These are phyloP conservation scores for Plenodomus biglobosus DNA, from an alignment of 2,329 filamentous ascomycete species.

Conservation along the genomic window DNA sequence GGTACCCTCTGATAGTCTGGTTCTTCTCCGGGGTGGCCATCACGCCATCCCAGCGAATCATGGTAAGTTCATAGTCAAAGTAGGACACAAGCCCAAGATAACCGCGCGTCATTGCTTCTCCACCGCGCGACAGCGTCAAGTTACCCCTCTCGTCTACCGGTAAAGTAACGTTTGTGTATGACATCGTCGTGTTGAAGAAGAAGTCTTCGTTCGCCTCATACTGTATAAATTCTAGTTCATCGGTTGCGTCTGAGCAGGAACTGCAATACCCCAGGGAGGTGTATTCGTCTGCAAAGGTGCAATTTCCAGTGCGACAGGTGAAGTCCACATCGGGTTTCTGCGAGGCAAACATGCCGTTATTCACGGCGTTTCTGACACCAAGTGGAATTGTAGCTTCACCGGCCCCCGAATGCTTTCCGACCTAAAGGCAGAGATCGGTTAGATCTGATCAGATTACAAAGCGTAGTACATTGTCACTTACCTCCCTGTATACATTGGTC, in stretches of 20 bases:
- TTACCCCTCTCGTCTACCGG: neutral
- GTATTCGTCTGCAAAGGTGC: conserved; percentile 11
- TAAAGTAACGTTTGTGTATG: neutral
- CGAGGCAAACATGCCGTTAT: conserved; percentile 6
- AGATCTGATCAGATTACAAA: too few relatives aligned
- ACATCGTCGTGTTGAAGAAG: neutral
- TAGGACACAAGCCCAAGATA: neutral
- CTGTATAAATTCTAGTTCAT: neutral
- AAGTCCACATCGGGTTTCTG: conserved; percentile 6
- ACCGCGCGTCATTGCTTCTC: neutral
- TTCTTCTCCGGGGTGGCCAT: neutral
- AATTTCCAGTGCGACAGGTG: conserved; percentile 11
- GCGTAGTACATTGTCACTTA: too few relatives aligned
- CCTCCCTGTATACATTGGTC: conserved; percentile 2
- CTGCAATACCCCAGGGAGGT: conserved; percentile 12
- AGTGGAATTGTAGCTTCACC: neutral
- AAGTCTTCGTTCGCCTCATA: neutral
- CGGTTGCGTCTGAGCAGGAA: conserved; percentile 8
- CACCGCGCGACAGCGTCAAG: neutral
- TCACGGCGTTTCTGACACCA: conserved; percentile 4
- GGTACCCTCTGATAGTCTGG: neutral
- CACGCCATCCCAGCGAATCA: neutral
- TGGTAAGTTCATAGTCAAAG: neutral
- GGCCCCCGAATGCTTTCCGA: neutral
- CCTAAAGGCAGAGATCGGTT: neutral